A percentile compares a stretch with the other conserved stretches of the same genome.
phyloP scores from a whole-genome alignment of 805 yeast species.

The Tetrapisispora phaffii region DNA sequence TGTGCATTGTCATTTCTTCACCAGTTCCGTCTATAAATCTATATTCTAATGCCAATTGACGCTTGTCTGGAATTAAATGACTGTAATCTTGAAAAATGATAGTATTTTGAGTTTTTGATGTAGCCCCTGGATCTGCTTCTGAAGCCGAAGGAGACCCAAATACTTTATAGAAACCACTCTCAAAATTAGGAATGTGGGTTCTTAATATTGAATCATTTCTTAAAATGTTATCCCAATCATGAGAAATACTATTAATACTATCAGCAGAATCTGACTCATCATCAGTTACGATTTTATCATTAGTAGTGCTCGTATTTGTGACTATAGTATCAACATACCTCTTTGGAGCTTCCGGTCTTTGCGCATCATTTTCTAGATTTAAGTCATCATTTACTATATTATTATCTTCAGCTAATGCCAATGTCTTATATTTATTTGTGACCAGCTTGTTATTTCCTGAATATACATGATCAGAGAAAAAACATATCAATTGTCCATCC shows the following conservation, averaged over 20 bases:
- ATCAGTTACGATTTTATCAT: constrained; percentile 9
- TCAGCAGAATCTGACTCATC: constrained; percentile 19
- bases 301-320: constrained; percentile 4
- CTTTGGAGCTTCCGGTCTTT: constrained; percentile 18
- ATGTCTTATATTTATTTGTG: neutral
- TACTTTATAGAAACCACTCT: constrained; percentile 18
- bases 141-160: constrained; percentile 22
- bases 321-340: constrained; percentile 27
- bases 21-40: constrained; percentile 55
- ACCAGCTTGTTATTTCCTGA: constrained; percentile 24
- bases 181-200: constrained; percentile 43
- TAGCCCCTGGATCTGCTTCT: constrained; percentile 19
- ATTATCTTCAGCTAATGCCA: neutral
- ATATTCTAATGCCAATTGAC: constrained; percentile 60
- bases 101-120: constrained; percentile 37
- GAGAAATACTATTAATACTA: constrained; percentile 51
- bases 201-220: constrained; percentile 44
- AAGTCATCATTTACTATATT: constrained; percentile 1
- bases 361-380: constrained; percentile 3
- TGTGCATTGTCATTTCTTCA: constrained; percentile 54
- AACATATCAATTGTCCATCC: constrained; percentile 70
- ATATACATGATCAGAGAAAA: constrained; percentile 53
- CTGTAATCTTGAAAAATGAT: constrained; percentile 57
- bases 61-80: constrained; percentile 64
- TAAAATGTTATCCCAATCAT: constrained; percentile 60